phyloP scores from a whole-genome alignment of 805 yeast genomes.

The Spathaspora gorwiae region DNA sequence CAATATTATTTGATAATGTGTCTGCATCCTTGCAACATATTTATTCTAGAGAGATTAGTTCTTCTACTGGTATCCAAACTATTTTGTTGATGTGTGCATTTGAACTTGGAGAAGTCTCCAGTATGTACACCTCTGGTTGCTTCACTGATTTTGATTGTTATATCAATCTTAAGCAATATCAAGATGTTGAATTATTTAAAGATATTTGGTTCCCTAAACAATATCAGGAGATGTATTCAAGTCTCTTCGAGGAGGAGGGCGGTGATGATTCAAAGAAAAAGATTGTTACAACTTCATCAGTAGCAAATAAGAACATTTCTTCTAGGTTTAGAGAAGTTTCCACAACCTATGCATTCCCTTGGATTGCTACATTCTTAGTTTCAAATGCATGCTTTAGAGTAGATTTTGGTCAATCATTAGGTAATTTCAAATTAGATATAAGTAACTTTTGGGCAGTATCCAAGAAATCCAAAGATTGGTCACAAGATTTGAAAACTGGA shows the following conservation, averaged over 20 bases:
- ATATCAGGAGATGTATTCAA: constrained; percentile 3
- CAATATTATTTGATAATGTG: constrained; percentile 50
- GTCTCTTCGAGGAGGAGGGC: neutral
- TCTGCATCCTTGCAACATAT: constrained; percentile 80
- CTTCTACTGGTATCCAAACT: constrained; percentile 49
- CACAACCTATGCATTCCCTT: constrained; percentile 64
- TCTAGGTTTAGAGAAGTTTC: constrained; percentile 53
- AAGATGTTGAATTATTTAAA: constrained; percentile 75
- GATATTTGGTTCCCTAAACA: constrained; percentile 72
- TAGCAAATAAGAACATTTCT: constrained; percentile 36
- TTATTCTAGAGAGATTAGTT: constrained; percentile 86
- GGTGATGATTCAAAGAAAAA: neutral
- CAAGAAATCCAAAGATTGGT: constrained; percentile 61
- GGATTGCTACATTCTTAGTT: constrained; percentile 60
- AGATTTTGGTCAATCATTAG: constrained; percentile 82
- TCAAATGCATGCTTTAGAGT: constrained; percentile 50
- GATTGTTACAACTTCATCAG: constrained; percentile 11
- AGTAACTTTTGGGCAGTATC: constrained; percentile 67
- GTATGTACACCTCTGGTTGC: constrained; percentile 46
- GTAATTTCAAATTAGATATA: constrained; percentile 51
- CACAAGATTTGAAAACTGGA: constrained; percentile 64
- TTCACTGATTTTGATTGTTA: constrained; percentile 55
- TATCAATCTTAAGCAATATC: constrained; percentile 77
- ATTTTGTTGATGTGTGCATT: constrained; percentile 47
- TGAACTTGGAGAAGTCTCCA: constrained; percentile 36